Evolutionary conservation across 768 basidiomycete genomes (phyloP), one percentile per base, ranked within the genome.

Genomic region (Serendipita sp.): DNA sequence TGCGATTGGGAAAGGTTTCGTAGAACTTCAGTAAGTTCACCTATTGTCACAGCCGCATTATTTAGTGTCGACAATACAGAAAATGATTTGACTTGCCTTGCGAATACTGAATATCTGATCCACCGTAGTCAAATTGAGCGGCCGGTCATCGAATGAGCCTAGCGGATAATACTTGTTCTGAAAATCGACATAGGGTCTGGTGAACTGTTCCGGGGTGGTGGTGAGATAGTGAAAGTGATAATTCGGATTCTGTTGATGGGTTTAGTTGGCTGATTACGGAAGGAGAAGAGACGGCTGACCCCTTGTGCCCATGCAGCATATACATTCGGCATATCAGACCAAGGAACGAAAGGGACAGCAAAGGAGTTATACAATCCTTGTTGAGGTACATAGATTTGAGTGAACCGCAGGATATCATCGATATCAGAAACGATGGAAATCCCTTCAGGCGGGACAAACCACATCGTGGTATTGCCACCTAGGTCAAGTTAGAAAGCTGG

Each of bases 181-280:
- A 67, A 72, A 74, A 32, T 74, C 68, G 52, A 73, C 72, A 62
- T 75, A 75, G n/a, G 69, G 70, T 15, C 72, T 67, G 18, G 74
- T 72, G 56, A 73, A 65, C 65, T 72, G 70, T 46, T 74, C 72
- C 18, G 74, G 73, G 35, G 72, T 73, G 41, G 74, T 75, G 3
- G 73, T 75, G 45, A 74, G 71, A 67, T 75, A 75, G 68, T 75
- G 74, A 70, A 75, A 75, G 30, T 74, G 71, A 15, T 67, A 68
- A 30, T 68, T 60, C 23, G 71, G 70, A 7, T 71, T 67, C 15
- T 60, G 5, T 13, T 41, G 4, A 41, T 41, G 38, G 4, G 5
- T 5, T 4, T 35, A 60, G 7, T 18, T 60, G 16, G 35, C 23
- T 32, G 28, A 60, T n/a, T 60, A 32, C 5, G 28, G 35, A 28